Evolutionary conservation across 2,329 filamentous ascomycete species (phyloP).

Genomic region (Pezicula neosporulosa): DNA sequence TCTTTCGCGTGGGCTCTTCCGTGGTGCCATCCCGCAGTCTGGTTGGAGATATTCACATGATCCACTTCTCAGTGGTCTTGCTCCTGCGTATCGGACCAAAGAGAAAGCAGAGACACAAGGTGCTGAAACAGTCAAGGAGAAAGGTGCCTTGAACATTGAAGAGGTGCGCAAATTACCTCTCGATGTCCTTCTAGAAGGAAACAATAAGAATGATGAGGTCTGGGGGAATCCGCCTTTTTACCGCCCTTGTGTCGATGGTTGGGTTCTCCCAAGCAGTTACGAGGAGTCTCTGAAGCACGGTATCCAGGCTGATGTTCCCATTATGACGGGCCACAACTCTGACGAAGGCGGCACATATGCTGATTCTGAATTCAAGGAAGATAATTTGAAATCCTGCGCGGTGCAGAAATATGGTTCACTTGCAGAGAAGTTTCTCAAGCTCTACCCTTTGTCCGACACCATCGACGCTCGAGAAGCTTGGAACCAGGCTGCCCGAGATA

Average conservation of each 20-base stretch:
- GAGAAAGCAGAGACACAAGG: background rate
- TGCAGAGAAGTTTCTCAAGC: constrained; percentile 11
- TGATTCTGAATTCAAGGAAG: constrained; percentile 14
- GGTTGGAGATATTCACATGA: background rate
- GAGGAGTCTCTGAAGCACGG: constrained; percentile 20
- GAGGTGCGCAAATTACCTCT: background rate
- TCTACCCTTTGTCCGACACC: constrained; percentile 19
- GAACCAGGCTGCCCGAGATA: constrained; percentile 23
- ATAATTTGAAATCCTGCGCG: background rate
- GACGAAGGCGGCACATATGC: constrained; percentile 26
- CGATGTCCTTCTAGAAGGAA: background rate
- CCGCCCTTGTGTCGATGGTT: background rate
- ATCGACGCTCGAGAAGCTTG: constrained; percentile 14
- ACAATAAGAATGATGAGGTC: background rate
- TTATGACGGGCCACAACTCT: constrained; percentile 28
- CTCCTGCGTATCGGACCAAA: background rate
- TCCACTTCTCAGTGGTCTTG: background rate
- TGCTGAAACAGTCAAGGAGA: background rate
- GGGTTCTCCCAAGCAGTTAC: constrained; percentile 24
- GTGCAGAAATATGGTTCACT: constrained; percentile 15
- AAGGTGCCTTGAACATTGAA: background rate
- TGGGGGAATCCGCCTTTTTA: background rate
- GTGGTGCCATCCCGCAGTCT: constrained; percentile 10
- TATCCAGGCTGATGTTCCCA: constrained; percentile 23
- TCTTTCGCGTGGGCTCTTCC: constrained; percentile 9